These are phyloP conservation scores for Phycomyces nitens DNA, from an alignment of 192 early-diverging fungal species.

Conservation along the genomic window DNA sequence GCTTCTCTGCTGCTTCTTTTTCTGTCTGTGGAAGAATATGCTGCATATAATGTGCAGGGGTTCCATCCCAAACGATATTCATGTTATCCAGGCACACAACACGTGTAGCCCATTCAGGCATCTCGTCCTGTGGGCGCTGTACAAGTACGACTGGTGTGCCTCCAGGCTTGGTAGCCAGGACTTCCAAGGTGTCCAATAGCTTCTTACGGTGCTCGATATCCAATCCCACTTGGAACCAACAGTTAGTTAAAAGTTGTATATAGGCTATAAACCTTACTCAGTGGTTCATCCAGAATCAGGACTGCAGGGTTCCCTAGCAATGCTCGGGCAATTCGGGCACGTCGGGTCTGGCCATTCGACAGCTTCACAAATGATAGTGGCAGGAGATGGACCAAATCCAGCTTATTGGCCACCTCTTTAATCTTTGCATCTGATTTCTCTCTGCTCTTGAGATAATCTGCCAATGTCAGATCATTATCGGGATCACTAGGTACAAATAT, in stretches of 20 bases:
- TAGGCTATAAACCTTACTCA: conserved; percentile 37
- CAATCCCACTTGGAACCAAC: conserved; percentile 45
- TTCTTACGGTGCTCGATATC: conserved; percentile 43
- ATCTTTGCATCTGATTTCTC: conserved; percentile 14
- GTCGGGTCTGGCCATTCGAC: conserved; percentile 45
- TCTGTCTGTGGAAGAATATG: neutral
- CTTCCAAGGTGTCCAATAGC: conserved; percentile 32
- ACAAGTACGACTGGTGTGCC: conserved; percentile 38
- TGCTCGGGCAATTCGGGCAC: conserved; percentile 42
- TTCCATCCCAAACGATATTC: conserved; percentile 36
- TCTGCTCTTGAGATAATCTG: conserved; percentile 9
- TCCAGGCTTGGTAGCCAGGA: conserved; percentile 8
- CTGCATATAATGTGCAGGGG: conserved; percentile 28
- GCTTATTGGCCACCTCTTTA: conserved; percentile 16
- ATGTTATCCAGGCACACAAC: conserved; percentile 42
- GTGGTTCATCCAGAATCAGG: conserved; percentile 51
- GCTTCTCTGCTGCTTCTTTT: neutral
- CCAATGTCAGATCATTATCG: conserved; percentile 31
- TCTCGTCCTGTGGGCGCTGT: conserved; percentile 49
- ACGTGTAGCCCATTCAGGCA: conserved; percentile 52
- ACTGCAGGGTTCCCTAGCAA: conserved; percentile 26
- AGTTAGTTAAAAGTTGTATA: neutral
- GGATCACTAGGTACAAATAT: conserved; percentile 33
- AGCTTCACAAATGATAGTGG: conserved; percentile 42
- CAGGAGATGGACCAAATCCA: conserved; percentile 29